phyloP scores from a whole-genome alignment of 371 early-diverging fungal genomes.

The Coemansia sp. region DNA sequence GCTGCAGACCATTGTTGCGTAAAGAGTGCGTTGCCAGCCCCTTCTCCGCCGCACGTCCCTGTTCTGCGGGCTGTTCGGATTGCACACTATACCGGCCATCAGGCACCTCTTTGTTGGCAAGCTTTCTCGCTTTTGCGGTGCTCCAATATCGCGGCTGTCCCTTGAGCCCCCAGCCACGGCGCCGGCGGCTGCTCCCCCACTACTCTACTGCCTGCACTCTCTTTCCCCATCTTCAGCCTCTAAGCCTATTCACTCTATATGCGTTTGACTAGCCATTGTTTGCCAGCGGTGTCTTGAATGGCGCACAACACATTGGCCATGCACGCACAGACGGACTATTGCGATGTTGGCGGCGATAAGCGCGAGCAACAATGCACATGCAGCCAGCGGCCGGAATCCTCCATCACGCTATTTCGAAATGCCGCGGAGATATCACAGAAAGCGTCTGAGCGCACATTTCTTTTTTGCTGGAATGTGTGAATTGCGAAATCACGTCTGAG shows the following conservation, averaged over 20 bases:
- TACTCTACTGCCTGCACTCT: neutral
- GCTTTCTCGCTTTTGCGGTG: neutral
- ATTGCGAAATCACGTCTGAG: conserved; percentile 4
- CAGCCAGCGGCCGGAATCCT: conserved; percentile 2
- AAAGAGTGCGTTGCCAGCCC: conserved; percentile 5
- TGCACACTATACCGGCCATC: conserved; percentile 5
- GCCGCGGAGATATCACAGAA: neutral
- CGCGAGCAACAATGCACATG: conserved; percentile 1
- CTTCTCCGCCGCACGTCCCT: conserved; percentile 1
- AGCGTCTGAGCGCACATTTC: conserved; percentile 7
- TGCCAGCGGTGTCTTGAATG: neutral
- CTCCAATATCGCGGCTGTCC: neutral
- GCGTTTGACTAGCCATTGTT: neutral
- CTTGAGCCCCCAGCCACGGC: neutral
- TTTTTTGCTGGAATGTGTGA: neutral
- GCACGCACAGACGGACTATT: conserved; percentile 14
- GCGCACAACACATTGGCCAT: neutral
- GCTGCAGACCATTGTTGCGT: conserved; percentile 12
- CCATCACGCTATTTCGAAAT: conserved; percentile 7
- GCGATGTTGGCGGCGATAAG: neutral
- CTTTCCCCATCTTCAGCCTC: conserved; percentile 1
- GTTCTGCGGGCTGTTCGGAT: conserved; percentile 2
- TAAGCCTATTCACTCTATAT: neutral
- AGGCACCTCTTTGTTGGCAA: neutral
- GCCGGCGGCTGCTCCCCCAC: neutral